Conservation (phyloP, 2,329 filamentous ascomycete species). For the Exutisphaerella laricina region DNA sequence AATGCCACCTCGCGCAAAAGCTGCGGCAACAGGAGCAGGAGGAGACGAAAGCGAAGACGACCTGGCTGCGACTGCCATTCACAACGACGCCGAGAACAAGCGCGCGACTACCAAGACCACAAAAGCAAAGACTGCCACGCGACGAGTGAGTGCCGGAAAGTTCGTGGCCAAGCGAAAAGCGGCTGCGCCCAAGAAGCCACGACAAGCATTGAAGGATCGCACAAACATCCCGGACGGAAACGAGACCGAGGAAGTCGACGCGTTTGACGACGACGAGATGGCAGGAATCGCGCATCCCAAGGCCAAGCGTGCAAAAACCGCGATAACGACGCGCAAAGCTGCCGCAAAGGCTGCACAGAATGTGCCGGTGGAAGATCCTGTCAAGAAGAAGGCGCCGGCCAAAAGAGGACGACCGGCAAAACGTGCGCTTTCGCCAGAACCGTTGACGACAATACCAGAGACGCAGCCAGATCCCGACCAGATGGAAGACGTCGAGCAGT, state of each 20-base stretch:
- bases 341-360: constrained; percentile 8
- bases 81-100: constrained; percentile 17
- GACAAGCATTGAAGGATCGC: constrained; percentile 40
- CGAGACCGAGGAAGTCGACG: constrained; percentile 38
- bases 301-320: constrained; percentile 30
- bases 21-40: constrained; percentile 8
- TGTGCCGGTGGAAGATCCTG: constrained; percentile 14
- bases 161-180: constrained; percentile 37
- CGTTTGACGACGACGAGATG: constrained; percentile 38
- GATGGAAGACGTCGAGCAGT: constrained; percentile 31
- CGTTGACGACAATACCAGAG: constrained; percentile 40
- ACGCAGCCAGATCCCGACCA: constrained; percentile 43
- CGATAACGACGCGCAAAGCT: constrained; percentile 24
- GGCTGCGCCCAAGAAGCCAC: constrained; percentile 33
- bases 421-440: constrained; percentile 32
- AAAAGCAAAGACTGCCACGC: constrained; percentile 34
- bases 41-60: constrained; percentile 21
- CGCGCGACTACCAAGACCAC: constrained; percentile 26
- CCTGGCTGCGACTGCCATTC: constrained; percentile 17
- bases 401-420: constrained; percentile 27
- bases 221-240: constrained; percentile 35
- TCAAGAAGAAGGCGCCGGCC: constrained; percentile 13
- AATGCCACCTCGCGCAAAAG: constrained; percentile 19
- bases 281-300: constrained; percentile 27
- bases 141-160: constrained; percentile 35